Conservation (phyloP, 2,329 filamentous ascomycete genomes). For the Thermoascus crustaceus region DNA sequence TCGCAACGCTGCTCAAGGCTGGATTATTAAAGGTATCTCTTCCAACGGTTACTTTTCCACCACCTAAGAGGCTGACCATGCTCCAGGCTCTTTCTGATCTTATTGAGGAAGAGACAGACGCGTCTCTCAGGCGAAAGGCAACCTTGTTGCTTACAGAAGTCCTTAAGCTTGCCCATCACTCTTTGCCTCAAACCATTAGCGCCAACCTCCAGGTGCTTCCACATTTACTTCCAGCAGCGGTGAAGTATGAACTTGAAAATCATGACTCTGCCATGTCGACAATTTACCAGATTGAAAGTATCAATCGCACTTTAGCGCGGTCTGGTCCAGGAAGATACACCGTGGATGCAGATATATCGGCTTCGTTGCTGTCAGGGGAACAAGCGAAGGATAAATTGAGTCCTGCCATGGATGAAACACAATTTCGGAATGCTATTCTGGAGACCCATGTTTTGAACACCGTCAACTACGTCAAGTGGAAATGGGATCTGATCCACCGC, state of each 20-base stretch:
- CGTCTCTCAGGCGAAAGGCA: slow-evolving; percentile 69
- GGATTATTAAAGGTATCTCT: slow-evolving; percentile 53
- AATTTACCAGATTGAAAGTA: slow-evolving; percentile 96
- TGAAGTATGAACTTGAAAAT: slow-evolving; percentile 61
- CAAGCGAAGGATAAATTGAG: slow-evolving; percentile 48
- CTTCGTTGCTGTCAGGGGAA: slow-evolving; percentile 30
- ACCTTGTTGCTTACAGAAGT: slow-evolving; percentile 87
- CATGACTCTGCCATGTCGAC: slow-evolving; percentile 79
- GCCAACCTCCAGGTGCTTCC: slow-evolving; percentile 79
- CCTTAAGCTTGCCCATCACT: slow-evolving; percentile 76
- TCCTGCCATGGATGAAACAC: slow-evolving; percentile 55
- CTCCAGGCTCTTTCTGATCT: slow-evolving; percentile 40
- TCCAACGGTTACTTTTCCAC: background rate
- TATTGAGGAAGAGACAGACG: slow-evolving; percentile 42
- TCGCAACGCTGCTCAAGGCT: slow-evolving; percentile 76
- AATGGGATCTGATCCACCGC: slow-evolving; percentile 86
- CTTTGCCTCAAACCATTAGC: slow-evolving; percentile 76
- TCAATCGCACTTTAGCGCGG: slow-evolving; percentile 83
- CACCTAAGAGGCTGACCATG: slow-evolving; percentile 12
- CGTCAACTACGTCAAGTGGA: slow-evolving; percentile 91
- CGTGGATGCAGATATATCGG: slow-evolving; percentile 39
- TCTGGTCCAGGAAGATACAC: slow-evolving; percentile 48
- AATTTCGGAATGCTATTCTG: slow-evolving; percentile 53
- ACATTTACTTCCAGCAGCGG: slow-evolving; percentile 69
- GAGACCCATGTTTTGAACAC: slow-evolving; percentile 80